Percentiles rank a stretch among this genome's conserved stretches.
These are phyloP conservation scores for Stephania cephalantha DNA, from an alignment of 164 flowering plant genomes.

Conservation along the genomic window DNA sequence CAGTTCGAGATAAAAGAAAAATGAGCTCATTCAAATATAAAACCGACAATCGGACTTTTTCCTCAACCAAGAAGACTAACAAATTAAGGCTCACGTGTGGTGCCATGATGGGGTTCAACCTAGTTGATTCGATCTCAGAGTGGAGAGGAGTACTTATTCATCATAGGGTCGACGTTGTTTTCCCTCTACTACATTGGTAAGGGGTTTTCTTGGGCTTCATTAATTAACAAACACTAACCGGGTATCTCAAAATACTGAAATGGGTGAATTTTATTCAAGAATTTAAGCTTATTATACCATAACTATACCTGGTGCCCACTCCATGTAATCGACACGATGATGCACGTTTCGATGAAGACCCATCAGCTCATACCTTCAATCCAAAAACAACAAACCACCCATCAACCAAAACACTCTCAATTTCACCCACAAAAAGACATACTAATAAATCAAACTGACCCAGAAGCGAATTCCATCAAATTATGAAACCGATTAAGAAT, in stretches of 20 bases:
- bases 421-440: neutral
- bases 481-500: constrained; percentile 41
- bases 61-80: neutral
- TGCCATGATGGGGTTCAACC: too few relatives aligned
- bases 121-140: too few relatives aligned
- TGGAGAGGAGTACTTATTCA: too few relatives aligned
- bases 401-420: neutral
- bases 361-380: constrained; percentile 66
- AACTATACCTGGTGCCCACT: constrained; percentile 95
- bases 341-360: constrained; percentile 82
- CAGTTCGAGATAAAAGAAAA: neutral
- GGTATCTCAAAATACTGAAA: neutral
- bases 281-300: neutral
- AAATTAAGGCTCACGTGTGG: too few relatives aligned
- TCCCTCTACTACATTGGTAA: too few relatives aligned
- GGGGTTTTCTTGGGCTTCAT: too few relatives aligned
- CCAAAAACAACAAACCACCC: neutral
- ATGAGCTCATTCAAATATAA: neutral
- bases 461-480: constrained; percentile 62
- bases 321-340: constrained; percentile 89
- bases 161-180: too few relatives aligned
- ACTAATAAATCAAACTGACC: constrained; percentile 36
- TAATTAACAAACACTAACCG: neutral
- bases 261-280: neutral
- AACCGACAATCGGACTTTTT: neutral